phyloP scores from a whole-genome alignment of 1,284 basidiomycete species.

The Grifola frondosa region DNA sequence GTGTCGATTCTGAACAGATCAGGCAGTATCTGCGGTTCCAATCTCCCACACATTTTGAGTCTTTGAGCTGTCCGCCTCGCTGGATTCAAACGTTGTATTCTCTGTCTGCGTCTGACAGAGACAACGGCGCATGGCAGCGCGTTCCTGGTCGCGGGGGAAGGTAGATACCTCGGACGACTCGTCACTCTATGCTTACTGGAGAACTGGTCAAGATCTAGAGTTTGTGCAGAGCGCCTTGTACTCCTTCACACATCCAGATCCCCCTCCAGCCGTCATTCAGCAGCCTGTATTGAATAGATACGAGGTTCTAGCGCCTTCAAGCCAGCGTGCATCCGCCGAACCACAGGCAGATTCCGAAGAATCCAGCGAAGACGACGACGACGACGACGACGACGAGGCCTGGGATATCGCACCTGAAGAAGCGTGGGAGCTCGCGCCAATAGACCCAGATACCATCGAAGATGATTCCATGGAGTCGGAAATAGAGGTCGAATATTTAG shows the following conservation, averaged over 20 bases:
- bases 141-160: too few relatives aligned
- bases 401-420: slow-evolving; percentile 18
- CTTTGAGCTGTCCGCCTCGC: slow-evolving; percentile 37
- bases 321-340: too few relatives aligned
- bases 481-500: too few relatives aligned
- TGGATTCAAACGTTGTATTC: slow-evolving; percentile 38
- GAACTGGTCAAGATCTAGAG: slow-evolving; percentile 15
- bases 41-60: slow-evolving; percentile 43
- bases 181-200: slow-evolving; percentile 21
- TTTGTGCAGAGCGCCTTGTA: slow-evolving; percentile 18
- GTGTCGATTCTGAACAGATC: slow-evolving; percentile 42
- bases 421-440: too few relatives aligned
- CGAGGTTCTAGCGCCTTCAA: too few relatives aligned
- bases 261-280: not conserved
- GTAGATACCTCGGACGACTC: slow-evolving; percentile 7
- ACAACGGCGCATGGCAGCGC: slow-evolving; percentile 23
- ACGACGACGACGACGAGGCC: slow-evolving; percentile 9
- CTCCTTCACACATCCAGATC: not conserved
- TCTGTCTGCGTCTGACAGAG: slow-evolving; percentile 4
- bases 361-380: not conserved
- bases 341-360: not conserved
- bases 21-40: slow-evolving; percentile 37
- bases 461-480: too few relatives aligned
- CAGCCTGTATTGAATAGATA: too few relatives aligned
- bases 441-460: too few relatives aligned